phyloP scores from a whole-genome alignment of 2,329 filamentous ascomycete genomes.

The Drechslerella dactyloides region DNA sequence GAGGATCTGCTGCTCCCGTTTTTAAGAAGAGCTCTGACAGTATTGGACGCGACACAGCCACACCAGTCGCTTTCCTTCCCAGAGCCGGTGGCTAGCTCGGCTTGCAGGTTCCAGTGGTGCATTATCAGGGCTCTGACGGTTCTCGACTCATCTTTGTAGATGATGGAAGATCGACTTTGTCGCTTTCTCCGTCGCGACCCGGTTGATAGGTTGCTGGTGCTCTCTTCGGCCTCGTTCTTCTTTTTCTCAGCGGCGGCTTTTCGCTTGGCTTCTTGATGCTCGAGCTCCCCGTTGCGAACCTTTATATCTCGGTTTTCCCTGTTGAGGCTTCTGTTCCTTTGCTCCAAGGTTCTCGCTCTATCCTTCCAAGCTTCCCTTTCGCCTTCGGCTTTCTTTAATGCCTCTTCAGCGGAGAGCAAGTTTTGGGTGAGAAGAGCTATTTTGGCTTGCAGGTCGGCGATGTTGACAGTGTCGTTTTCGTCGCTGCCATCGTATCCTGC shows the following conservation, averaged over 20 bases:
- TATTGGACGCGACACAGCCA: slow-evolving; percentile 34
- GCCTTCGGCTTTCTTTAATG: slow-evolving; percentile 47
- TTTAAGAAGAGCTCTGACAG: slow-evolving; percentile 30
- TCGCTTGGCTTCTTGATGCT: slow-evolving; percentile 20
- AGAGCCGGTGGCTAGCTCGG: slow-evolving; percentile 23
- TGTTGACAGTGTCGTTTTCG: slow-evolving; percentile 17
- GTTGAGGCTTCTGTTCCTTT: slow-evolving; percentile 35
- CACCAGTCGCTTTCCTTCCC: slow-evolving; percentile 35
- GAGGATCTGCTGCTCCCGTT: slow-evolving; percentile 30
- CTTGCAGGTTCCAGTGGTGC: slow-evolving; percentile 44
- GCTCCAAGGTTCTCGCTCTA: slow-evolving; percentile 44
- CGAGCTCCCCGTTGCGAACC: slow-evolving; percentile 32
- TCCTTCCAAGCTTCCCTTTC: slow-evolving; percentile 51
- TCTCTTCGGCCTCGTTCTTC: neutral
- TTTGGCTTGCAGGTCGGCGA: slow-evolving; percentile 28
- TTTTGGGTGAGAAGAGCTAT: slow-evolving; percentile 28
- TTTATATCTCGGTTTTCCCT: slow-evolving; percentile 50
- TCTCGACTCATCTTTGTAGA: slow-evolving; percentile 32
- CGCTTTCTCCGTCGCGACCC: slow-evolving; percentile 18
- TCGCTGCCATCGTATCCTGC: slow-evolving; percentile 6
- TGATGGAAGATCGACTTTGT: slow-evolving; percentile 19
- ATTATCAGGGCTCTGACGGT: slow-evolving; percentile 34
- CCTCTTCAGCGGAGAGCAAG: slow-evolving; percentile 33
- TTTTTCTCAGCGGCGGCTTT: slow-evolving; percentile 15
- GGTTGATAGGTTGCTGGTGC: neutral